phyloP scores from a whole-genome alignment of 2,329 filamentous ascomycete species.

The Pseudogymnoascus sp. region DNA sequence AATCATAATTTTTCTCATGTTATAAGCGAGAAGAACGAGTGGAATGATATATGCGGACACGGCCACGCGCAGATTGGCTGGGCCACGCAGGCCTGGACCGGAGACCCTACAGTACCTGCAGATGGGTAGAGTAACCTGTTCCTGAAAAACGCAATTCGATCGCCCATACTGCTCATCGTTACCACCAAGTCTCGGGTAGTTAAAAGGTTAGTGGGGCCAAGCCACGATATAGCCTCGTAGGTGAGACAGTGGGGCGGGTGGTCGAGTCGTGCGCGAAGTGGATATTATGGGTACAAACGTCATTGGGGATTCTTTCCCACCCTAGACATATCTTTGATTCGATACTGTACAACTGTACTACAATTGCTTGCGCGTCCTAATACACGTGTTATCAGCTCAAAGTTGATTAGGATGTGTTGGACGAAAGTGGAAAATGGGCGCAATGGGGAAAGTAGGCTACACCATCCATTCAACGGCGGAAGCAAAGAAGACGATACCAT shows the following conservation, averaged over 20 bases:
- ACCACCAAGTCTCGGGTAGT: not conserved
- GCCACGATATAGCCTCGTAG: not conserved
- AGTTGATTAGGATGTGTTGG: not conserved
- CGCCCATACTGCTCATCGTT: not conserved
- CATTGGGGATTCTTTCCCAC: not conserved
- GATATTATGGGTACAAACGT: not conserved
- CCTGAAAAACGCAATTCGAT: not conserved
- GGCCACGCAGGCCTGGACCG: not conserved
- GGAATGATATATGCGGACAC: not conserved
- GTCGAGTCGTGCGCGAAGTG: not conserved
- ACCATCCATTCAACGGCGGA: not conserved
- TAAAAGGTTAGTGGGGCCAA: constrained; percentile 1
- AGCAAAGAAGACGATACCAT: not conserved
- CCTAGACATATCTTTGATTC: not conserved
- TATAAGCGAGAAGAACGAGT: not conserved
- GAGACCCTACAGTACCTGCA: not conserved
- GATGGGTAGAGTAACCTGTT: not conserved
- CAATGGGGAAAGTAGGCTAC: not conserved
- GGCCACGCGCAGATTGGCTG: not conserved
- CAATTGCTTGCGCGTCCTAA: not conserved
- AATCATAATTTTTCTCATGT: not conserved
- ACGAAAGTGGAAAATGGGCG: not conserved
- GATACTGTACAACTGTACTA: not conserved
- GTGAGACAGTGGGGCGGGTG: not conserved
- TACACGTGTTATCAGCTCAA: not conserved